These are phyloP conservation scores for Cardamine resedifolia DNA, from an alignment of 345 rosid genomes.

Conservation along the genomic window DNA sequence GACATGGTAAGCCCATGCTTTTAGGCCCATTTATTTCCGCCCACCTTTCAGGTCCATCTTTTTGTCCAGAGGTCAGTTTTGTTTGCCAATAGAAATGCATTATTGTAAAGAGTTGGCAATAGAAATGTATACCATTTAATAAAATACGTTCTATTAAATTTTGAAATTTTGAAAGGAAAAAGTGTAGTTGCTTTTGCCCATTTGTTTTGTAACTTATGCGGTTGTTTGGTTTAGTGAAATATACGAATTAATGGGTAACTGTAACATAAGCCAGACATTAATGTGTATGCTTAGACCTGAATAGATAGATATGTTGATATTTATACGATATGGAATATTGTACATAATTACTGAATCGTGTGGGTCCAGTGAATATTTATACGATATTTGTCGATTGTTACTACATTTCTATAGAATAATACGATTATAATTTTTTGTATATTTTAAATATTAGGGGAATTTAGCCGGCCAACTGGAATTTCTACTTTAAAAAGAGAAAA, in stretches of 20 bases:
- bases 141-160: no score
- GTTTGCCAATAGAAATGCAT: no score
- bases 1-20: not conserved
- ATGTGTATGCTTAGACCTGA: not conserved
- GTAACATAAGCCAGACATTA: not conserved
- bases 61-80: not conserved
- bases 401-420: not conserved
- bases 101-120: no score
- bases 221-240: not conserved
- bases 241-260: not conserved
- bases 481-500: not conserved
- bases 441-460: not conserved
- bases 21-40: not conserved
- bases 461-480: constrained; percentile 38
- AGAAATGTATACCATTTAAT: no score
- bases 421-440: not conserved
- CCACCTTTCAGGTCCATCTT: not conserved
- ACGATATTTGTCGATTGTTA: no score
- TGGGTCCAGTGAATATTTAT: no score
- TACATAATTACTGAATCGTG: no score
- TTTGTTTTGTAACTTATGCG: not conserved
- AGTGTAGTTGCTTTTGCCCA: not conserved
- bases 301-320: not conserved
- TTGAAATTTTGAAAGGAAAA: no score
- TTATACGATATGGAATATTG: not conserved